Conservation (phyloP, 2,329 filamentous ascomycete genomes). For the Metarhizium sp. region DNA sequence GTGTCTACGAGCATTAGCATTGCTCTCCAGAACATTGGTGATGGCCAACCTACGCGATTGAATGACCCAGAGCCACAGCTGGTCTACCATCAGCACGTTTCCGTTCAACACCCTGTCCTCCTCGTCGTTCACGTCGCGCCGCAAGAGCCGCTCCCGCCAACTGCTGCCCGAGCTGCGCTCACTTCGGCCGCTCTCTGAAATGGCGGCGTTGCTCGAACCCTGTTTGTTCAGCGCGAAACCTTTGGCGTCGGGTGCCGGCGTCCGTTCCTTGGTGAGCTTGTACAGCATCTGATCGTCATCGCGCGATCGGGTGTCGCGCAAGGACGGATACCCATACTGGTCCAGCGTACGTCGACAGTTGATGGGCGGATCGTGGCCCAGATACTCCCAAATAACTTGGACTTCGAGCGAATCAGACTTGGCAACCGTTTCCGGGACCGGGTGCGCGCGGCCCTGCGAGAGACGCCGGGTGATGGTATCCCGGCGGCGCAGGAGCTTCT, state of each 20-base stretch:
- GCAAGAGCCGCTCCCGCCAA: conserved; percentile 17
- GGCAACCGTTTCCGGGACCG: conserved; percentile 44
- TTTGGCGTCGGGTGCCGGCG: conserved; percentile 12
- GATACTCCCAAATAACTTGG: conserved; percentile 53
- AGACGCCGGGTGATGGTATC: conserved; percentile 43
- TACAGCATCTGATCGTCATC: conserved; percentile 62
- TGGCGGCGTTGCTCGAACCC: conserved; percentile 18
- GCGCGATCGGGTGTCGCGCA: conserved; percentile 48
- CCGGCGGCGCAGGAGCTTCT: conserved; percentile 44
- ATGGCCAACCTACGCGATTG: conserved; percentile 34
- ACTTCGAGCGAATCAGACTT: conserved; percentile 46
- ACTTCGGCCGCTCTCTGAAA: conserved; percentile 17
- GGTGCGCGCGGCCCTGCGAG: conserved; percentile 43
- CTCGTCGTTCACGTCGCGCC: conserved; percentile 10
- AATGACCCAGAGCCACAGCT: conserved; percentile 54
- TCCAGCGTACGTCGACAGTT: conserved; percentile 54
- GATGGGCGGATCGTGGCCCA: conserved; percentile 50
- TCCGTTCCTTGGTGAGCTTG: conserved; percentile 48
- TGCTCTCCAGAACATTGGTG: no score
- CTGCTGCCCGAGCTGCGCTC: conserved; percentile 14
- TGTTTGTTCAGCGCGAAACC: conserved; percentile 17
- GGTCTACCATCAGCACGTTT: conserved; percentile 58
- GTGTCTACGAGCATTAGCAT: conserved; percentile 29
- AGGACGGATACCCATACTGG: conserved; percentile 53
- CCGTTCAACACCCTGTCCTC: conserved; percentile 36